These are phyloP conservation scores for Fusarium longipes DNA, from an alignment of 2,329 filamentous ascomycete species.

Conservation along the genomic window DNA sequence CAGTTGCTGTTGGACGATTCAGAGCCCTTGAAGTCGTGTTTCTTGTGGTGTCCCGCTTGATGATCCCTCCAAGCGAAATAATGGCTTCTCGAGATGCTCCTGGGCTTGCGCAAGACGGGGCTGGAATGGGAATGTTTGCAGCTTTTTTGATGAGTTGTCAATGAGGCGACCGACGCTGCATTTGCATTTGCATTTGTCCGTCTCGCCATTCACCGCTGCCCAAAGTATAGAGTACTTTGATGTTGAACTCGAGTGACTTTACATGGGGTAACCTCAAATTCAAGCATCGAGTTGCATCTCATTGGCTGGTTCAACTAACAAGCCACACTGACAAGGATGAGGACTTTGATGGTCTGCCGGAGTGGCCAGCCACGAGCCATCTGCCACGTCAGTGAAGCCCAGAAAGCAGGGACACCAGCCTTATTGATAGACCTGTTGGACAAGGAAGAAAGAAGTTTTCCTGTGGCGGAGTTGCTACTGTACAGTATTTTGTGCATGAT, in stretches of 20 bases:
- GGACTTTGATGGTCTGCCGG: slow-evolving; percentile 38
- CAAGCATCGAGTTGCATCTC: slow-evolving; percentile 16
- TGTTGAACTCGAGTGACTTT: slow-evolving; percentile 46
- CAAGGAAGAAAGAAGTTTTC: slow-evolving; percentile 24
- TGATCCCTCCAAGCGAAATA: slow-evolving; percentile 23
- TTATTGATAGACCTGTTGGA: slow-evolving; percentile 41
- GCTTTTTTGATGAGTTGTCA: slow-evolving; percentile 46
- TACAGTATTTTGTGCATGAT: slow-evolving; percentile 13
- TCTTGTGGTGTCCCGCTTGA: slow-evolving; percentile 19
- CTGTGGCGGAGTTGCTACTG: slow-evolving; percentile 54
- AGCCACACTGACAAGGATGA: slow-evolving; percentile 40
- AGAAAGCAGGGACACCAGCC: slow-evolving; percentile 49
- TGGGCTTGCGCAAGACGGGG: slow-evolving; percentile 34
- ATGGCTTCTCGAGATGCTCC: slow-evolving; percentile 14
- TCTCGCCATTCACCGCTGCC: slow-evolving; percentile 38
- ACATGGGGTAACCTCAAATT: slow-evolving; percentile 36
- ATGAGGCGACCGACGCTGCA: slow-evolving; percentile 42
- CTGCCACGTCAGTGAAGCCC: slow-evolving; percentile 57
- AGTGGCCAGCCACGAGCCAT: slow-evolving; percentile 49
- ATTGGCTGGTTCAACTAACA: slow-evolving; percentile 39
- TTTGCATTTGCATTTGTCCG: slow-evolving; percentile 25
- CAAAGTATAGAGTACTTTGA: slow-evolving; percentile 48
- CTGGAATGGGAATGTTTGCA: slow-evolving; percentile 38
- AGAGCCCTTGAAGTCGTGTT: slow-evolving; percentile 17
- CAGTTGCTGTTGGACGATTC: slow-evolving; percentile 15